These are phyloP conservation scores for Terana coerulea DNA, from an alignment of 768 basidiomycete species.

Conservation along the genomic window DNA sequence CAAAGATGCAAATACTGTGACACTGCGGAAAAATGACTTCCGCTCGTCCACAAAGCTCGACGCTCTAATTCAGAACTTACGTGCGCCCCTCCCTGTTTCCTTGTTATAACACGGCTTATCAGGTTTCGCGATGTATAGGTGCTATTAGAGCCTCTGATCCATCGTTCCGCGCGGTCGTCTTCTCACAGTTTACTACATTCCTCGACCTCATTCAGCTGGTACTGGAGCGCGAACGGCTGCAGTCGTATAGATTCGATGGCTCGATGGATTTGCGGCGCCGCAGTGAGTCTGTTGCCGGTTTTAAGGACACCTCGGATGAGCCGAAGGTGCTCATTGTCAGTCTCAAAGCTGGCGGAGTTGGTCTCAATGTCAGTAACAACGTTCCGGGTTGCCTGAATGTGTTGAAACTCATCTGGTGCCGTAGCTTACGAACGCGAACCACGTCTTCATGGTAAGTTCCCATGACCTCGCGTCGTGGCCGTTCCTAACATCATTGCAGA, in stretches of 20 bases:
- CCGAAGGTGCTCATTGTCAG: constrained; percentile 78
- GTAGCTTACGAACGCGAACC: constrained; percentile 76
- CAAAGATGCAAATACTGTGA: constrained; percentile 31
- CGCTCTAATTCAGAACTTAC: constrained; percentile 71
- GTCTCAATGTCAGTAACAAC: constrained; percentile 65
- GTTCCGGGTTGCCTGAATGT: neutral
- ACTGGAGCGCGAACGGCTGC: constrained; percentile 63
- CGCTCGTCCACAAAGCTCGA: constrained; percentile 88
- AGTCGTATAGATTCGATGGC: constrained; percentile 85
- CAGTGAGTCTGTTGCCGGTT: constrained; percentile 69
- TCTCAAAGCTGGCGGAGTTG: constrained; percentile 90
- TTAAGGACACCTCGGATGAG: constrained; percentile 62
- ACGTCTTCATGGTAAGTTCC: constrained; percentile 75
- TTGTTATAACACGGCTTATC: neutral
- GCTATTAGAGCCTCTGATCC: constrained; percentile 69
- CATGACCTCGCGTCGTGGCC: neutral
- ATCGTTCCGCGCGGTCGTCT: constrained; percentile 76
- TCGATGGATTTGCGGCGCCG: constrained; percentile 87
- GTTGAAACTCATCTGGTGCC: constrained; percentile 8
- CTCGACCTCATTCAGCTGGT: constrained; percentile 74
- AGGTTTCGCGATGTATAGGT: constrained; percentile 31
- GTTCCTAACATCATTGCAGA: constrained; percentile 39
- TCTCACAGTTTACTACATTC: constrained; percentile 89
- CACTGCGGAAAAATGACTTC: constrained; percentile 78
- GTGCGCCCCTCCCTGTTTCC: constrained; percentile 33